Base-by-base conservation (phyloP, 2,329 filamentous ascomycete genomes). In the Aspergillus fischeri region DNA sequence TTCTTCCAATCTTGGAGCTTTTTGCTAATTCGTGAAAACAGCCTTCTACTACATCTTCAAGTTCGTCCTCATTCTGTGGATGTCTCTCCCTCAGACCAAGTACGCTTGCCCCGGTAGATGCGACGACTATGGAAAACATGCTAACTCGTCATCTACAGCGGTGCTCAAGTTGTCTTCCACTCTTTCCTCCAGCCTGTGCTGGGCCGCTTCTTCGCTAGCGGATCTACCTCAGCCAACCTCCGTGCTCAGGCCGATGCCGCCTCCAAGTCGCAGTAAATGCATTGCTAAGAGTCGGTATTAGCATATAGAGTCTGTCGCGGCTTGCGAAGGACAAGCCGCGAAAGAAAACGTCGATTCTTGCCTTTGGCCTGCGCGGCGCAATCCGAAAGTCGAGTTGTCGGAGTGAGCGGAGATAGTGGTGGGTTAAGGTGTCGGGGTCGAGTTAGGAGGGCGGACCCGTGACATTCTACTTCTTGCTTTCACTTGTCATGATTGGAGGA, bases 1-100 rank as follows among this genome's bases (percentile, higher is more conserved):
- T 6, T 11, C 5, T 25, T n/a, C 25, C 3, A 14, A 41, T 28
- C 8, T 11, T 25, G 47, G 21, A 49, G 45, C 21, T 21, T 52
- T 52, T 55, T 55, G 44, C 67, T 76, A 58, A 73, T 62, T 27
- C 59, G 45, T 28, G 25, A 27, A 52, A 55, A 60, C 56, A 80
- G 78, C 94, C 73, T 99, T 99, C 83, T 99, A 99, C 89, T 99
- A 91, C 80, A 93, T 92, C 75, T 97, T 99, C 89, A 99, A 99
- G 86, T 97, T 99, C 75, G 82, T 95, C 73, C 89, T 97, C 76
- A 84, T 97, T 70, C 87, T 99, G 76, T 99, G 94, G 94, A 92
- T 99, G 81, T 87, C 93, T 68, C 91, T 99, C 71, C 94, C 94
- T 76, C 85, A 90, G 77, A 97, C 95, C 82, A 83, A 83, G 93